Conservation (phyloP, 352 stramenopile genomes). For the Pythium brassicae region DNA sequence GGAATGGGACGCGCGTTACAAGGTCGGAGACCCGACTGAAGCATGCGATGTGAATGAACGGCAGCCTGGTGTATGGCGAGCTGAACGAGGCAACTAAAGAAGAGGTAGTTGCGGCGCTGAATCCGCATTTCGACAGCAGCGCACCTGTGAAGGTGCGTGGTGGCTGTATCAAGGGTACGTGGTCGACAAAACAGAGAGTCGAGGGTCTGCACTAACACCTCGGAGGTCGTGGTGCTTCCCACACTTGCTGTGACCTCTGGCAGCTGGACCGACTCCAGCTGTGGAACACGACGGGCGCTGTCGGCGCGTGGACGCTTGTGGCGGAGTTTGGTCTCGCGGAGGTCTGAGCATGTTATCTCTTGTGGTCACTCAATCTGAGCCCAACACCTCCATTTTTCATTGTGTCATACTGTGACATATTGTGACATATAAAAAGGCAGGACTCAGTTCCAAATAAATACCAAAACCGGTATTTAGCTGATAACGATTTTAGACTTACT, state of each 20-base stretch:
- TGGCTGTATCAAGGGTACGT: neutral
- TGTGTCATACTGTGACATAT: too few species aligned
- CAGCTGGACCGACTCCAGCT: slow-evolving; percentile 45
- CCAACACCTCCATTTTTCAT: too few species aligned
- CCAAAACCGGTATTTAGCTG: too few species aligned
- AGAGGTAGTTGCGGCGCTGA: slow-evolving; percentile 33
- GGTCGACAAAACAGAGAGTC: neutral
- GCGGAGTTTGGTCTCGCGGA: slow-evolving; percentile 16
- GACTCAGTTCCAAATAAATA: too few species aligned
- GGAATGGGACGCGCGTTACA: neutral
- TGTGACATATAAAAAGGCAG: too few species aligned
- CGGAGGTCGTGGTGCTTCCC: neutral
- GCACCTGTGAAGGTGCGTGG: slow-evolving; percentile 26
- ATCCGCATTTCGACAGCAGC: slow-evolving; percentile 27
- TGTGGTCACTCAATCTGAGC: too few species aligned
- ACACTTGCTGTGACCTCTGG: neutral
- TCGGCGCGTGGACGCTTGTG: slow-evolving; percentile 39
- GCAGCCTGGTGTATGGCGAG: slow-evolving; percentile 60
- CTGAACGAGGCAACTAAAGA: slow-evolving; percentile 22
- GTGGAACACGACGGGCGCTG: slow-evolving; percentile 40
- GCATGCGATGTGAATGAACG: neutral
- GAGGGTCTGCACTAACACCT: neutral
- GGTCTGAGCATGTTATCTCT: too few species aligned
- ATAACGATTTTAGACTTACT: too few species aligned
- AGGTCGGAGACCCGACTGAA: neutral